phyloP scores from a whole-genome alignment of 495 filamentous ascomycete species.

The Trichoderma orchidacearum region DNA sequence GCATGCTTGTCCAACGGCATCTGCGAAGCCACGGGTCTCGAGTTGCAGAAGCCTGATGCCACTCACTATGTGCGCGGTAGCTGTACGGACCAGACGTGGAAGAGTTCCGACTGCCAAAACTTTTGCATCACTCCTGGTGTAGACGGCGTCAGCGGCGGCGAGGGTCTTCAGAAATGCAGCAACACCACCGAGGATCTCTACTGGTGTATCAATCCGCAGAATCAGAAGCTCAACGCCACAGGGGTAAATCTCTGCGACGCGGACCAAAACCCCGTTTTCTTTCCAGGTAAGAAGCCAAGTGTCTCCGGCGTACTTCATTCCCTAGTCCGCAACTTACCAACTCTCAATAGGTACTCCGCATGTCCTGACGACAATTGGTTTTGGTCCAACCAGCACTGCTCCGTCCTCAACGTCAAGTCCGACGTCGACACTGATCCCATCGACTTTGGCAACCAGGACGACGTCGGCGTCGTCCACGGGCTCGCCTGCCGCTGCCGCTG shows the following conservation, averaged over 20 bases:
- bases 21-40: slow-evolving; percentile 7
- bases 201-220: slow-evolving; percentile 6
- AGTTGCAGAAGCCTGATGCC: slow-evolving; percentile 3
- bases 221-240: not conserved
- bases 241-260: no score
- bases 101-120: slow-evolving; percentile 8
- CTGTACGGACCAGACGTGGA: slow-evolving; percentile 13
- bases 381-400: slow-evolving; percentile 1
- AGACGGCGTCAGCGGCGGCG: slow-evolving; percentile 8
- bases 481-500: not conserved
- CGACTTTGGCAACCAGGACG: not conserved
- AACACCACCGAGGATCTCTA: slow-evolving; percentile 5
- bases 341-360: slow-evolving; percentile 3
- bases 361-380: slow-evolving; percentile 8
- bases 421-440: not conserved
- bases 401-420: not conserved
- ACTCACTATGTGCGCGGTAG: slow-evolving; percentile 7
- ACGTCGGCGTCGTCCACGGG: not conserved
- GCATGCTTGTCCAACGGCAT: slow-evolving; percentile 10
- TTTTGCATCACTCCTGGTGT: slow-evolving; percentile 7
- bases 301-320: no score
- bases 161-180: slow-evolving; percentile 7
- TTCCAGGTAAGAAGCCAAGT: not conserved
- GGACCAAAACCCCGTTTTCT: not conserved
- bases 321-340: no score